Conservation (phyloP, 78 protist genomes). For the Isochrysis galbana region DNA sequence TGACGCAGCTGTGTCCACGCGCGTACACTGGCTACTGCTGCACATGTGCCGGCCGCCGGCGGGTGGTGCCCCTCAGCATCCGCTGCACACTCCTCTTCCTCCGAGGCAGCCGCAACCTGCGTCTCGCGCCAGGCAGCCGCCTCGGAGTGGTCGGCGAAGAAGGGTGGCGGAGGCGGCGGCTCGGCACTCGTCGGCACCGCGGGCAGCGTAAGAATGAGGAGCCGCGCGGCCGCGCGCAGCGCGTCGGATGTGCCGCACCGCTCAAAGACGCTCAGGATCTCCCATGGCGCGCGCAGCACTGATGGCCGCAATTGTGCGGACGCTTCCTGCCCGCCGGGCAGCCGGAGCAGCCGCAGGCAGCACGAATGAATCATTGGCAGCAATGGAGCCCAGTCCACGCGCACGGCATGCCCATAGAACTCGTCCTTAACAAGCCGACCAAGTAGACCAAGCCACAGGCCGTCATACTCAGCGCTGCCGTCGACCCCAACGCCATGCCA, state of each 20-base stretch:
- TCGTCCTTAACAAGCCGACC: neutral
- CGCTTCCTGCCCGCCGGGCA: conserved; percentile 24
- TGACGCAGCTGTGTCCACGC: neutral
- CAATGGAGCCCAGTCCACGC: neutral
- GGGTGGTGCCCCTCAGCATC: neutral
- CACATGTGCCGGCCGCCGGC: neutral
- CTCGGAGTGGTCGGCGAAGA: too few species aligned
- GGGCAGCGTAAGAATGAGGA: neutral
- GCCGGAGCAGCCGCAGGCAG: neutral
- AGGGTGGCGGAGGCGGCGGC: neutral
- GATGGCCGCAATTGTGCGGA: neutral
- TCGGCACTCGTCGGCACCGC: neutral
- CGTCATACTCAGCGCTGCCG: neutral
- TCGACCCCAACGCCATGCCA: neutral
- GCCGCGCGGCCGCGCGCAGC: conserved; percentile 6
- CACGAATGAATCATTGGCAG: neutral
- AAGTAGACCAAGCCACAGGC: neutral
- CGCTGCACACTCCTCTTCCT: neutral
- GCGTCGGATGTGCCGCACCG: neutral
- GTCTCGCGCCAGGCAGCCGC: neutral
- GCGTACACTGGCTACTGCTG: too few species aligned
- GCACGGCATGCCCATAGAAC: neutral
- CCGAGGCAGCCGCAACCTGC: neutral
- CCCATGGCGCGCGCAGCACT: neutral
- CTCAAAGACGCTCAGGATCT: neutral